Evolutionary conservation across 805 yeast genomes (phyloP).

Genomic region (Kodamaea sagamina): DNA sequence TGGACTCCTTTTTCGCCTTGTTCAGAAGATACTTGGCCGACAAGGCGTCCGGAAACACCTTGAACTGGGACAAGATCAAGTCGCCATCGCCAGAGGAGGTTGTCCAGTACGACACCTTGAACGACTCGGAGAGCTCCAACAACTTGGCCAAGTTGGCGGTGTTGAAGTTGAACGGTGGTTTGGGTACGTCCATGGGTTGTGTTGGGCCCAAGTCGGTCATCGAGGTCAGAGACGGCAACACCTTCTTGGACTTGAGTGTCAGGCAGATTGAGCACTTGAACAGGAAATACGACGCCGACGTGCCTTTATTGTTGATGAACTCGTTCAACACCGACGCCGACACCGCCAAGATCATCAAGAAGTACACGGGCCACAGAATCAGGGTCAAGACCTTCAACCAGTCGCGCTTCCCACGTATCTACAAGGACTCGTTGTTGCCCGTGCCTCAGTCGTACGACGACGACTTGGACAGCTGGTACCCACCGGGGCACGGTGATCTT

Average conservation of each 20-base stretch:
- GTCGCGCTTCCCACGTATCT: conserved; percentile 95
- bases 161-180: conserved; percentile 94
- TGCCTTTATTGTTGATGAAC: conserved; percentile 95
- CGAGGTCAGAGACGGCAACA: conserved; percentile 98
- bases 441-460: conserved; percentile 81
- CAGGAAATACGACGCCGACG: conserved; percentile 86
- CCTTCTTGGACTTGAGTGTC: conserved; percentile 91
- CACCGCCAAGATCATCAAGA: conserved; percentile 92
- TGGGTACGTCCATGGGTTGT: conserved; percentile 99
- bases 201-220: conserved; percentile 98
- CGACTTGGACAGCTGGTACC: conserved; percentile 88
- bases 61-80: conserved; percentile 94
- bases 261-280: conserved; percentile 96
- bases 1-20: conserved; percentile 92
- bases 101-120: conserved; percentile 65
- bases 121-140: conserved; percentile 29
- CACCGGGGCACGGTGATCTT: conserved; percentile 99
- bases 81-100: conserved; percentile 91
- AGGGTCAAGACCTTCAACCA: conserved; percentile 95
- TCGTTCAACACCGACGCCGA: conserved; percentile 97
- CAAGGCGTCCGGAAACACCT: conserved; percentile 79
- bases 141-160: conserved; percentile 87
- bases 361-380: conserved; percentile 95
- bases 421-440: conserved; percentile 92
- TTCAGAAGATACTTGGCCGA: conserved; percentile 91